phyloP scores from a whole-genome alignment of 2,329 filamentous ascomycete genomes.

The Trichophyton verrucosum region DNA sequence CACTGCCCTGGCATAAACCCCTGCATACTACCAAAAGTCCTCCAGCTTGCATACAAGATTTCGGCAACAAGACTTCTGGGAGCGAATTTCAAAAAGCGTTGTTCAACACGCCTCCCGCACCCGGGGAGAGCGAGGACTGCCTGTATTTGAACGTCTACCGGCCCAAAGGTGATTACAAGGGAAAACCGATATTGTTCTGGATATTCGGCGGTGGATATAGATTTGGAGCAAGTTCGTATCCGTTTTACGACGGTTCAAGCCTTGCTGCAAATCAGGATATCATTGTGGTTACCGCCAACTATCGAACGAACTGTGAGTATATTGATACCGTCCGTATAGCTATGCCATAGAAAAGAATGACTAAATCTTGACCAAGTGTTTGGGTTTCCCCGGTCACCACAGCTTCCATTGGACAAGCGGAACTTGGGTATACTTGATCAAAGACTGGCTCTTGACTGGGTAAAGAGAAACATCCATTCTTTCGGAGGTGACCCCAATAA shows the following conservation, averaged over 20 bases:
- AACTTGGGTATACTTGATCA: conserved; percentile 51
- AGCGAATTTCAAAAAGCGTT: neutral
- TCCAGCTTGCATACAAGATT: conserved; percentile 1
- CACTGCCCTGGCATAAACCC: neutral
- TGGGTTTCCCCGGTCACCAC: conserved; percentile 3
- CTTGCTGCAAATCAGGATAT: conserved; percentile 2
- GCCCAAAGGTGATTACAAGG: neutral
- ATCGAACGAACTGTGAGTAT: conserved; percentile 1
- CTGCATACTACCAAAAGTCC: neutral
- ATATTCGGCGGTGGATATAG: conserved; percentile 1
- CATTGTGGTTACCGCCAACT: conserved; percentile 3
- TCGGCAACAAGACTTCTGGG: neutral
- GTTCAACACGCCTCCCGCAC: neutral
- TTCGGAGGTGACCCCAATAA: conserved; percentile 43
- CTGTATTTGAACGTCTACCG: conserved; percentile 5
- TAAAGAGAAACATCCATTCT: conserved; percentile 40
- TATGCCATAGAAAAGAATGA: neutral
- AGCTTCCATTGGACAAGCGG: conserved; percentile 17
- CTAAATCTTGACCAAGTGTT: neutral
- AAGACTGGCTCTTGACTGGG: conserved; percentile 47
- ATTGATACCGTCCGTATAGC: neutral
- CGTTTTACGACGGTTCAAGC: neutral
- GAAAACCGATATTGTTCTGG: conserved; percentile 1
- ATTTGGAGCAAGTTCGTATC: neutral
- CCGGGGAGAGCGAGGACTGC: conserved; percentile 2